Percentiles rank a stretch among this genome's conserved stretches.
Evolutionary conservation across 768 basidiomycete genomes (phyloP).

Genomic region (Serendipita indica): DNA sequence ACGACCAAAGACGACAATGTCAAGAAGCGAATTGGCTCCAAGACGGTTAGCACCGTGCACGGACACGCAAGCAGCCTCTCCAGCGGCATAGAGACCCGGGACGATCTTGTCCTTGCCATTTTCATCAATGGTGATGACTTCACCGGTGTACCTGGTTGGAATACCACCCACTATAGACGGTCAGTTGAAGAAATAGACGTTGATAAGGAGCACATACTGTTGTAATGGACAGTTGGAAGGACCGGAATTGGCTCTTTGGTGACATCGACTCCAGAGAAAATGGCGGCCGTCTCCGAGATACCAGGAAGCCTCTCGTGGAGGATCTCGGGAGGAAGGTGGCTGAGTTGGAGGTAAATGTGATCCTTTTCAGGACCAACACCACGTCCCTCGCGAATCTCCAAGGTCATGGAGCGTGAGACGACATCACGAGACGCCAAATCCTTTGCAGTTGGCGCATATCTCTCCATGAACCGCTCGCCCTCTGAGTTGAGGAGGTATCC

Average conservation of each 20-base stretch:
- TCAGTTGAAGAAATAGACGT: slow-evolving; percentile 11
- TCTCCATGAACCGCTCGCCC: slow-evolving; percentile 99
- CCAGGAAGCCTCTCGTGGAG: slow-evolving; percentile 94
- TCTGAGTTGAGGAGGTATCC: slow-evolving; percentile 96
- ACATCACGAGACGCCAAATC: slow-evolving; percentile 99
- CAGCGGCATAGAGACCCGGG: slow-evolving; percentile 94
- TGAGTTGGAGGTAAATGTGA: slow-evolving; percentile 91
- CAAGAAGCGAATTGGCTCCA: slow-evolving; percentile 95
- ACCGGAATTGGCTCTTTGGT: slow-evolving; percentile 99
- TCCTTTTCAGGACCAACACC: slow-evolving; percentile 98
- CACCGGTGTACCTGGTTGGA: slow-evolving; percentile 95
- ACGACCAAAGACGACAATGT: slow-evolving; percentile 98
- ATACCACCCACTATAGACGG: slow-evolving; percentile 82
- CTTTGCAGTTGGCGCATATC: slow-evolving; percentile 98
- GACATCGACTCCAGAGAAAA: slow-evolving; percentile 97
- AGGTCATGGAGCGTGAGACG: slow-evolving; percentile 97
- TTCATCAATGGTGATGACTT: slow-evolving; percentile 78
- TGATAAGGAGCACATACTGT: slow-evolving; percentile 46
- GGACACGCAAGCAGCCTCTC: slow-evolving; percentile 96
- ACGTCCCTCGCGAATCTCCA: slow-evolving; percentile 96
- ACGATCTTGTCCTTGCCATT: slow-evolving; percentile 88
- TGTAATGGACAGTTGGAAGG: slow-evolving; percentile 95
- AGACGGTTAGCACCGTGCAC: slow-evolving; percentile 99
- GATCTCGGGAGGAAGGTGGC: slow-evolving; percentile 89
- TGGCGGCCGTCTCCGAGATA: slow-evolving; percentile 98